phyloP scores from a whole-genome alignment of 2,329 filamentous ascomycete genomes.

The Aspergillus sp. region DNA sequence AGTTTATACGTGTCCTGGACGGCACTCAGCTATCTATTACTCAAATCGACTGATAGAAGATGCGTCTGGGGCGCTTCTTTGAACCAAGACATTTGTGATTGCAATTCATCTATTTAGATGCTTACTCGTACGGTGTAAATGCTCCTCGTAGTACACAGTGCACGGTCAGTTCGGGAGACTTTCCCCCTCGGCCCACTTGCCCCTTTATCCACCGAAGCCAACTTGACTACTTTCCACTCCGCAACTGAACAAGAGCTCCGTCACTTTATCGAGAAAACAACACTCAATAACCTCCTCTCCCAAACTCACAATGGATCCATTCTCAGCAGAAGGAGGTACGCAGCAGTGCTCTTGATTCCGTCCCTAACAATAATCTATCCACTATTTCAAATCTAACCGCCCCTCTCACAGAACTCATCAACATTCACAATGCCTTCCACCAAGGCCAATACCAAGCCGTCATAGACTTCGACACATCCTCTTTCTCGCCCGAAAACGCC shows the following conservation, averaged over 20 bases:
- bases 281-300: conserved; percentile 12
- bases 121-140: neutral
- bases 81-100: conserved; percentile 1
- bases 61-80: conserved; percentile 21
- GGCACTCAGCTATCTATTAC: conserved; percentile 17
- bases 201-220: conserved; percentile 20
- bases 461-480: conserved; percentile 77
- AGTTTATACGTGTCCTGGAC: conserved; percentile 12
- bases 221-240: conserved; percentile 23
- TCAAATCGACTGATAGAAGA: conserved; percentile 21
- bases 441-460: conserved; percentile 84
- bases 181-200: conserved; percentile 17
- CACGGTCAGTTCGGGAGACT: conserved; percentile 7
- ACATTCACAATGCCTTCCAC: conserved; percentile 67
- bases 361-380: neutral
- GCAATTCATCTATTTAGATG: neutral
- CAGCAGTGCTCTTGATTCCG: neutral
- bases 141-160: neutral
- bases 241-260: conserved; percentile 2
- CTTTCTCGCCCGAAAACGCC: conserved; percentile 75
- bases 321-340: conserved; percentile 63
- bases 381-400: conserved; percentile 10
- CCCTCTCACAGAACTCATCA: conserved; percentile 58
- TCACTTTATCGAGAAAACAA: neutral
- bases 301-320: conserved; percentile 57